Conservation (phyloP, 768 basidiomycete genomes). For the Leucocoprinus birnbaumii region DNA sequence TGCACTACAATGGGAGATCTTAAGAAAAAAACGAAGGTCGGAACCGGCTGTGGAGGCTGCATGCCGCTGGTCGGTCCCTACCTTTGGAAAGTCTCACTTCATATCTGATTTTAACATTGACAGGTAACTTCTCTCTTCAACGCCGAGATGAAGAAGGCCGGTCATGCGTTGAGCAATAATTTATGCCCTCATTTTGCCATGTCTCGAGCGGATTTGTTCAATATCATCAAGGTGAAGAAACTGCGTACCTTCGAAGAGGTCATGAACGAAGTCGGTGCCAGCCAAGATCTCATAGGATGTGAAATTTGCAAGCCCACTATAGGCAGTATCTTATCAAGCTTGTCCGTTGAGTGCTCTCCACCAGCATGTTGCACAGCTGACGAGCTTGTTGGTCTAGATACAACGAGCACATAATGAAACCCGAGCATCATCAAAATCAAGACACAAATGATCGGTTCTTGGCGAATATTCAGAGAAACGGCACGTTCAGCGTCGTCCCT, state of each 20-base stretch:
- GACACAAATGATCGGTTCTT: constrained; percentile 72
- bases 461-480: constrained; percentile 72
- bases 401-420: constrained; percentile 65
- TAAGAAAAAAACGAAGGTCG: constrained; percentile 66
- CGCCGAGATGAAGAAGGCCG: constrained; percentile 66
- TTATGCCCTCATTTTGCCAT: constrained; percentile 66
- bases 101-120: neutral
- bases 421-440: constrained; percentile 63
- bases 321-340: constrained; percentile 46
- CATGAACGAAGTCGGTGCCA: constrained; percentile 46
- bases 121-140: constrained; percentile 35
- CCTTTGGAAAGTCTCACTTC: constrained; percentile 24
- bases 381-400: constrained; percentile 26
- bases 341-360: constrained; percentile 19
- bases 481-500: constrained; percentile 71
- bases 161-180: constrained; percentile 52
- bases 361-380: neutral
- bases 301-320: constrained; percentile 74
- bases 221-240: constrained; percentile 60
- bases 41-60: constrained; percentile 75
- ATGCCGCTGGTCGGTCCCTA: constrained; percentile 45
- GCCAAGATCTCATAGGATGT: constrained; percentile 55
- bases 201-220: constrained; percentile 66
- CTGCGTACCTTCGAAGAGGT: constrained; percentile 54
- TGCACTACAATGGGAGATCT: constrained; percentile 47